phyloP scores from a whole-genome alignment of 306 rosid genomes.

The Heteromeles arbutifolia region DNA sequence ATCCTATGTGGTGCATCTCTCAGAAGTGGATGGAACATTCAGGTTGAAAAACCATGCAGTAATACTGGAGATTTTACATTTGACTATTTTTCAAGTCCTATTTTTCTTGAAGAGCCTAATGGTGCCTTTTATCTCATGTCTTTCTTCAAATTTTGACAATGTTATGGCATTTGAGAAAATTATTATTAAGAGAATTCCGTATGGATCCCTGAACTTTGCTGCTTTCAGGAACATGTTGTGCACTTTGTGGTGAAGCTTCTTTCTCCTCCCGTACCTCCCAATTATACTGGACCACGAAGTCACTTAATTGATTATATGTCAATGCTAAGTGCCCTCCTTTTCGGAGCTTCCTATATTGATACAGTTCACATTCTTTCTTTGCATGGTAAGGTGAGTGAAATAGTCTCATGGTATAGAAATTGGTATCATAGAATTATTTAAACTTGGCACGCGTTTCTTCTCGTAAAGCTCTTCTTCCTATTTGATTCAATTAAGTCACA shows the following conservation, averaged over 20 bases:
- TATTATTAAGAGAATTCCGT: not conserved
- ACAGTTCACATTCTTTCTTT: constrained; percentile 64
- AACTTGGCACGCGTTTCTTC: not conserved
- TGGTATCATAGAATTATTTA: not conserved
- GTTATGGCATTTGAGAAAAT: not conserved
- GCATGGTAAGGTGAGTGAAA: constrained; percentile 62
- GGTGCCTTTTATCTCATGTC: not conserved
- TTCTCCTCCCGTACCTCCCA: constrained; percentile 42
- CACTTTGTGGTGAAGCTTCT: constrained; percentile 61
- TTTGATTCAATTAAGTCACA: not conserved
- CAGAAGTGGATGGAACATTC: constrained; percentile 73
- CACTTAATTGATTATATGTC: constrained; percentile 51
- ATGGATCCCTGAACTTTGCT: not conserved
- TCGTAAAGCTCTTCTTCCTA: not conserved
- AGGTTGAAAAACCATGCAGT: constrained; percentile 41
- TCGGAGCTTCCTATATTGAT: constrained; percentile 51
- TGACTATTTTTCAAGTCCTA: not conserved
- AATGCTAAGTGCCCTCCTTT: constrained; percentile 56
- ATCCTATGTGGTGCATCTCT: constrained; percentile 80
- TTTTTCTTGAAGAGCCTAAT: not conserved
- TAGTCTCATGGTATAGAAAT: not conserved
- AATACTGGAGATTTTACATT: not conserved
- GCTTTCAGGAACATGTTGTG: constrained; percentile 69
- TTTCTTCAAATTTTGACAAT: not conserved
- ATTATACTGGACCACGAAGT: constrained; percentile 43